A percentile compares a stretch with the other conserved stretches of the same genome.
These are phyloP conservation scores for Fremontodendron californicum DNA, from an alignment of 345 rosid species.

Conservation along the genomic window DNA sequence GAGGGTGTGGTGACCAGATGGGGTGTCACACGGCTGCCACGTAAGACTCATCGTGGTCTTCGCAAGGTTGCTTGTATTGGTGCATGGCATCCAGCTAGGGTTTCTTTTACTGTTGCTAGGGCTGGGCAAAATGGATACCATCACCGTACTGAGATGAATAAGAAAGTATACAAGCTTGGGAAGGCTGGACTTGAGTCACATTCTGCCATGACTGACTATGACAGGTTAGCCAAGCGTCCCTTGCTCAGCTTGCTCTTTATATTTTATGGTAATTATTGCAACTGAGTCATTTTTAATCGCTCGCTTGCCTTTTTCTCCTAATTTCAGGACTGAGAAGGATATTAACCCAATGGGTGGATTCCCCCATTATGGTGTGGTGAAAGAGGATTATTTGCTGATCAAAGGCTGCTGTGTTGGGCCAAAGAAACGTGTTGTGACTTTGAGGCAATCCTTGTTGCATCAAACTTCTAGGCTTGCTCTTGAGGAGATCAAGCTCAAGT, in stretches of 20 bases:
- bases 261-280: not conserved
- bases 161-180: conserved; percentile 80
- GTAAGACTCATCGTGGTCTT: conserved; percentile 94
- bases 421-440: conserved; percentile 86
- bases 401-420: conserved; percentile 89
- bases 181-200: conserved; percentile 77
- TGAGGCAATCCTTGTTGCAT: conserved; percentile 64
- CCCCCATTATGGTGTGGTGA: conserved; percentile 84
- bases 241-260: no score
- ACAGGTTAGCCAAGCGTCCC: conserved; percentile 42
- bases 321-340: conserved; percentile 66
- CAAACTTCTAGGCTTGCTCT: conserved; percentile 74
- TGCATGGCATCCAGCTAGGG: conserved; percentile 99
- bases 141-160: conserved; percentile 90
- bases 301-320: not conserved
- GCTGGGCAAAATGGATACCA: conserved; percentile 96
- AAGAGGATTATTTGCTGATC: conserved; percentile 76
- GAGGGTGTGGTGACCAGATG: conserved; percentile 96
- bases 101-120: conserved; percentile 90
- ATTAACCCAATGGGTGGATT: conserved; percentile 95
- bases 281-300: not conserved
- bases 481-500: conserved; percentile 77
- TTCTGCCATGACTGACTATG: conserved; percentile 68
- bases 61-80: conserved; percentile 97
- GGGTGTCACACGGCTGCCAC: conserved; percentile 95